These are phyloP conservation scores for Astragalus membranaceus DNA, from an alignment of 306 rosid genomes.

Conservation along the genomic window DNA sequence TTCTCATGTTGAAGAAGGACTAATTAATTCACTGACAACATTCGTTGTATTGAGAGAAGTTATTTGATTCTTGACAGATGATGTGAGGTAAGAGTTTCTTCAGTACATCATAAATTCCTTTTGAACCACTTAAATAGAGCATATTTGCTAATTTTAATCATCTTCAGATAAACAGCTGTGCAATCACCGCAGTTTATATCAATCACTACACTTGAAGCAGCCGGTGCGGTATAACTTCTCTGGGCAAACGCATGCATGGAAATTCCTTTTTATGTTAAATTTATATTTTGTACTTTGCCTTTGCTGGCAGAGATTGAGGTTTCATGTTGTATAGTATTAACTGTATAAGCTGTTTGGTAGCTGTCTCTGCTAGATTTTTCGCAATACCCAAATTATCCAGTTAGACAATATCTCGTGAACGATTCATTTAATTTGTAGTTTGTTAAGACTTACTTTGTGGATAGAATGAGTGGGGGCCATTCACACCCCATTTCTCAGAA, in stretches of 20 bases:
- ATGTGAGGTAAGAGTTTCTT: slow-evolving; percentile 2
- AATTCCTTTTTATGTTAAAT: slow-evolving; percentile 4
- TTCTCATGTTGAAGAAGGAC: not conserved
- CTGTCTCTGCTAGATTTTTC: not conserved
- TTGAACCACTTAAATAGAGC: not conserved
- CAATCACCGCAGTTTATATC: not conserved
- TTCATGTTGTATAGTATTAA: slow-evolving; percentile 14
- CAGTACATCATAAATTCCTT: not conserved
- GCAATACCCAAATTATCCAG: not conserved
- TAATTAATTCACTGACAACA: not conserved
- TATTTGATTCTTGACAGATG: slow-evolving; percentile 1
- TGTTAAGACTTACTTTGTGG: not conserved
- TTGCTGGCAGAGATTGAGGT: slow-evolving; percentile 6
- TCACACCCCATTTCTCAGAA: too few relatives aligned
- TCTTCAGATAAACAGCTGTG: slow-evolving; percentile 1
- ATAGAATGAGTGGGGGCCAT: not conserved
- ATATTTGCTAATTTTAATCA: slow-evolving; percentile 6
- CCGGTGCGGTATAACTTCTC: not conserved
- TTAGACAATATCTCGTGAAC: not conserved
- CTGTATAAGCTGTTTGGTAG: not conserved
- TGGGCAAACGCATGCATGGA: not conserved
- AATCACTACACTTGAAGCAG: slow-evolving; percentile 3
- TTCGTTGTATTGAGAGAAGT: slow-evolving; percentile 5
- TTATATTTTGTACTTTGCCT: slow-evolving; percentile 8
- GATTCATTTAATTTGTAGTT: not conserved